Evolutionary conservation across 805 yeast genomes (phyloP).

Genomic region (Barnettozyma botsteinii): DNA sequence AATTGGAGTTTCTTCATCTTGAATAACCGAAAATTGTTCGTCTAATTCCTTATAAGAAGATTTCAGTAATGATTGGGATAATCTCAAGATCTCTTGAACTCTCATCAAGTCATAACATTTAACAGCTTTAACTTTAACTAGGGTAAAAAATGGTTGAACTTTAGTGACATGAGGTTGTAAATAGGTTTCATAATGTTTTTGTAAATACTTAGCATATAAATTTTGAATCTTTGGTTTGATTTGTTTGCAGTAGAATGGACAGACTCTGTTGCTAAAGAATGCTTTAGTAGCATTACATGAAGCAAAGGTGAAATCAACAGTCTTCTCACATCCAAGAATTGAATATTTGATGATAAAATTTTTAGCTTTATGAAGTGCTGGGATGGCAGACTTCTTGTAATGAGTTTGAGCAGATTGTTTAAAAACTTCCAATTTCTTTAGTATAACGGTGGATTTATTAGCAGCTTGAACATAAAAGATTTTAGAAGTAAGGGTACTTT

Average conservation of each 20-base stretch:
- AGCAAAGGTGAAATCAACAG: neutral
- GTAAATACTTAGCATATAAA: constrained; percentile 7
- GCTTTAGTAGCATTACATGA: neutral
- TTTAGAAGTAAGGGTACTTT: neutral
- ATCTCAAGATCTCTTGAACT: constrained; percentile 15
- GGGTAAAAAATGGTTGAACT: constrained; percentile 5
- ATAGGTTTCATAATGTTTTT: constrained; percentile 1
- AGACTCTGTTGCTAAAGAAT: neutral
- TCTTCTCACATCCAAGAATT: neutral
- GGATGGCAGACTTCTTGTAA: neutral
- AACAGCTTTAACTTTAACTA: neutral
- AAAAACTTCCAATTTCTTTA: neutral
- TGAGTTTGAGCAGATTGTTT: neutral
- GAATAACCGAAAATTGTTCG: constrained; percentile 9
- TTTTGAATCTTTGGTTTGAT: constrained; percentile 1
- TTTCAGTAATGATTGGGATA: constrained; percentile 14
- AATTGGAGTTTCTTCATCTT: constrained; percentile 5
- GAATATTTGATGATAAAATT: neutral
- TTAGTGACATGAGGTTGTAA: constrained; percentile 1
- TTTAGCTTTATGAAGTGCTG: neutral
- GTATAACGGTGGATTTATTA: neutral
- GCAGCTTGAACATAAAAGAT: neutral
- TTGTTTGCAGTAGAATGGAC: constrained; percentile 1
- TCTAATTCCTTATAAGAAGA: constrained; percentile 16
- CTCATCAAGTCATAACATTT: constrained; percentile 17